phyloP scores from a whole-genome alignment of 2,329 filamentous ascomycete species.

The Fusarium avenaceum region DNA sequence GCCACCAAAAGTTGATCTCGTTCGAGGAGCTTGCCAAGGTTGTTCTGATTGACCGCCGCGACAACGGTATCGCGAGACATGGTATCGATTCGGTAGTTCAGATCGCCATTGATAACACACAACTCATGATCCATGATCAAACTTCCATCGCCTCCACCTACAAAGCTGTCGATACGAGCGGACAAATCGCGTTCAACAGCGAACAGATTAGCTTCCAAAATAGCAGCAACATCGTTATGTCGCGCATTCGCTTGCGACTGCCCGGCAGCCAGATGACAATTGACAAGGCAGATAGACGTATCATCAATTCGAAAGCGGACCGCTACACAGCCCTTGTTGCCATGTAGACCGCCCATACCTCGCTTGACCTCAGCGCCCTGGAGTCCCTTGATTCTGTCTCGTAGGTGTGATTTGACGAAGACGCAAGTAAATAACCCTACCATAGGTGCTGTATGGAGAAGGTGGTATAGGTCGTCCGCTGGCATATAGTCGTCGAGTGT shows the following conservation, averaged over 20 bases:
- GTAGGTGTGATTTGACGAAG: constrained; percentile 87
- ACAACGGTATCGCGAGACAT: constrained; percentile 96
- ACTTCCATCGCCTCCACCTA: constrained; percentile 92
- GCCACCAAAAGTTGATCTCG: constrained; percentile 94
- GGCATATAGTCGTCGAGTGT: constrained; percentile 88
- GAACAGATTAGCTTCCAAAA: constrained; percentile 84
- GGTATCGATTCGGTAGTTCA: constrained; percentile 98
- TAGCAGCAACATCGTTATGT: constrained; percentile 91
- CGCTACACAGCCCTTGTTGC: constrained; percentile 95
- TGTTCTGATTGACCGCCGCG: constrained; percentile 82
- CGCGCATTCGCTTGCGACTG: constrained; percentile 91
- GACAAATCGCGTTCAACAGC: constrained; percentile 77
- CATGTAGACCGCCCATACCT: constrained; percentile 94
- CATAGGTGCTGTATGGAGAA: constrained; percentile 87
- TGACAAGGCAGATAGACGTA: constrained; percentile 94
- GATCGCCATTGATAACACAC: constrained; percentile 94
- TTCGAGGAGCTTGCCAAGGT: constrained; percentile 87
- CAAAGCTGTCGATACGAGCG: constrained; percentile 80
- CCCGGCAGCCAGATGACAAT: constrained; percentile 95
- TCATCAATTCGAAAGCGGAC: constrained; percentile 95
- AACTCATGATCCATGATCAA: constrained; percentile 98
- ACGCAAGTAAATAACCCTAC: constrained; percentile 97
- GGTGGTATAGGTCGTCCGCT: constrained; percentile 80
- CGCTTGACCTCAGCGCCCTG: constrained; percentile 89
- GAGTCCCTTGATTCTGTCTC: constrained; percentile 81